Base-by-base conservation (phyloP, 148 eudicot genomes). In the Silene latifolia region DNA sequence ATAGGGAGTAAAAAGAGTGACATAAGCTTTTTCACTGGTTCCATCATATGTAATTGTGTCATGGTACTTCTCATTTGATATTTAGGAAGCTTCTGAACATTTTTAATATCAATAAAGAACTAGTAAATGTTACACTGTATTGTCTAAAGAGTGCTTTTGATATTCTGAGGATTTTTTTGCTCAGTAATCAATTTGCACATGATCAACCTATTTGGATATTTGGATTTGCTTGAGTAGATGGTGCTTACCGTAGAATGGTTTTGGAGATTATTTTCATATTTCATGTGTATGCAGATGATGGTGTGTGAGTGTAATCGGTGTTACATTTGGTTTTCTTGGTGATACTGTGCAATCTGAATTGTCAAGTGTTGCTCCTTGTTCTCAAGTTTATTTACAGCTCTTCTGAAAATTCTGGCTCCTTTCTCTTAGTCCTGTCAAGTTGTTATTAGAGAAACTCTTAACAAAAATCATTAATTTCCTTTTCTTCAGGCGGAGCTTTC, bases 401-500 rank as follows among this genome's bases (percentile, higher is more conserved):
- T 47, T 74, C 25, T 25, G 12, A 66, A 24, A 58, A 1, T 76
- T 35, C 18, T 21, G 53, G 48, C 35, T 25, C 47, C 68, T 58
- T 20, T 39, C 13, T 3, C 27, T 76, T 3, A 27, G 60, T 19
- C 10, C 21, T n/a, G 32, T 17, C 44, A 19, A 15, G 8, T 20
- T 25, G 39, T 10, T 60, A 53, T 14, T 58, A 71, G 32, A n/a
- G 39, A 56, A 35, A 44, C 68, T 39, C 44, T 57, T 21, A 3
- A 80, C 76, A 13, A 21, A 71, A 71, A 46, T 59, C 20, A 21
- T 32, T 53, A 46, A 42, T 69, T 35, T 63, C 63, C 74, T 67
- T 69, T 72, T 74, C 76, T 82, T 73, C 93, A 95, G 99, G 88
- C 85, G 90, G 84, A 69, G 89, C 81, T 70, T 95, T 90, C 82